phyloP scores from a whole-genome alignment of 345 rosid genomes.

The Eucalyptus marginata region DNA sequence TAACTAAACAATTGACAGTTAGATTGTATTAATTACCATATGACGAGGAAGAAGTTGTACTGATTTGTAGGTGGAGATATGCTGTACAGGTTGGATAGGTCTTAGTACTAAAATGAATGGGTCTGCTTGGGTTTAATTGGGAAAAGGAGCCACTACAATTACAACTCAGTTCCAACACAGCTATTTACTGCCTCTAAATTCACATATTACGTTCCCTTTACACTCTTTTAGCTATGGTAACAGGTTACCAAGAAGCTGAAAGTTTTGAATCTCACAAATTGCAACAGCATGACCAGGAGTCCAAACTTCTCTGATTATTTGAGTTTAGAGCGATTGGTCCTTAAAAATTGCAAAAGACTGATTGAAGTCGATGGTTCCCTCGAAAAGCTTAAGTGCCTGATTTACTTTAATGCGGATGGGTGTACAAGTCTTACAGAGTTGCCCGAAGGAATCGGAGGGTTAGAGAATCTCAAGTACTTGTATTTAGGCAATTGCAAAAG shows the following conservation, averaged over 20 bases:
- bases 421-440: neutral
- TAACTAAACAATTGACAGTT: neutral
- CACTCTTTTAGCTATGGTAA: neutral
- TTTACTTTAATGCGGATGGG: neutral
- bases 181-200: neutral
- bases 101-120: neutral
- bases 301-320: constrained; percentile 4
- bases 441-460: neutral
- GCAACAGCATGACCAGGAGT: neutral
- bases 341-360: constrained; percentile 9
- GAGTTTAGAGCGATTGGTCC: constrained; percentile 8
- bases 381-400: neutral
- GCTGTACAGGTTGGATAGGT: neutral
- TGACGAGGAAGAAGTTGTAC: neutral
- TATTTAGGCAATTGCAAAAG: neutral
- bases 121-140: neutral
- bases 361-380: constrained; percentile 9
- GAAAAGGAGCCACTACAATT: neutral
- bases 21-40: neutral
- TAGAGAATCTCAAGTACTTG: neutral
- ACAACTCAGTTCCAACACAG: neutral
- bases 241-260: constrained; percentile 8
- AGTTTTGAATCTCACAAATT: constrained; percentile 10
- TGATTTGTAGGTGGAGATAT: neutral
- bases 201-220: neutral